Percentiles rank a stretch among this genome's conserved stretches.
Evolutionary conservation across 345 rosid species (phyloP).

Genomic region (Aegle marmelos): DNA sequence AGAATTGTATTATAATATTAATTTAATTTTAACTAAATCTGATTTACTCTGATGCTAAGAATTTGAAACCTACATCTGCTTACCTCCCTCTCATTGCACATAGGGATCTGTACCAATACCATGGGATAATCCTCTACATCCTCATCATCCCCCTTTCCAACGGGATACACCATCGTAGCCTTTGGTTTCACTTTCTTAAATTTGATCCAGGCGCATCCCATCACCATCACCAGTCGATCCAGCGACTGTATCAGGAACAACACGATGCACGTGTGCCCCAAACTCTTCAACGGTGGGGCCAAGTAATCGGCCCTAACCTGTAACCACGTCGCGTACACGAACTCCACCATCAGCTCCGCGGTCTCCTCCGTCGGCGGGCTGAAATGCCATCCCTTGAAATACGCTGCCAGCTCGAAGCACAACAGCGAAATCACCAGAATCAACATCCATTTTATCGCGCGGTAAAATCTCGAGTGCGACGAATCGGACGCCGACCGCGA

Average conservation of each 20-base stretch:
- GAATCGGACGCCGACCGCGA: slow-evolving; percentile 34
- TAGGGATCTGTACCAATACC: slow-evolving; percentile 92
- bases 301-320: slow-evolving; percentile 61
- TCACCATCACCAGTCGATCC: slow-evolving; percentile 63
- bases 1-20: too few relatives aligned
- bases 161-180: slow-evolving; percentile 38
- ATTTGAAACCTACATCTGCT: slow-evolving; percentile 55
- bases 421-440: slow-evolving; percentile 52
- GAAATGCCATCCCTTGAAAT: slow-evolving; percentile 91
- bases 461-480: slow-evolving; percentile 53
- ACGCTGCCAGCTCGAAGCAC: slow-evolving; percentile 69
- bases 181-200: slow-evolving; percentile 60
- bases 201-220: slow-evolving; percentile 85
- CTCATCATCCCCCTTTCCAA: slow-evolving; percentile 26
- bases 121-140: slow-evolving; percentile 64
- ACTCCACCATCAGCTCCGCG: slow-evolving; percentile 54
- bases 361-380: slow-evolving; percentile 68
- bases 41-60: background rate
- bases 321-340: slow-evolving; percentile 68
- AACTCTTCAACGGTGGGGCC: slow-evolving; percentile 76
- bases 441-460: slow-evolving; percentile 53
- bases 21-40: background rate
- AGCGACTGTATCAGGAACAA: slow-evolving; percentile 80
- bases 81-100: slow-evolving; percentile 99
- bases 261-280: slow-evolving; percentile 72